These are phyloP conservation scores for Alternaria arborescens DNA, from an alignment of 2,329 filamentous ascomycete genomes.

Conservation along the genomic window DNA sequence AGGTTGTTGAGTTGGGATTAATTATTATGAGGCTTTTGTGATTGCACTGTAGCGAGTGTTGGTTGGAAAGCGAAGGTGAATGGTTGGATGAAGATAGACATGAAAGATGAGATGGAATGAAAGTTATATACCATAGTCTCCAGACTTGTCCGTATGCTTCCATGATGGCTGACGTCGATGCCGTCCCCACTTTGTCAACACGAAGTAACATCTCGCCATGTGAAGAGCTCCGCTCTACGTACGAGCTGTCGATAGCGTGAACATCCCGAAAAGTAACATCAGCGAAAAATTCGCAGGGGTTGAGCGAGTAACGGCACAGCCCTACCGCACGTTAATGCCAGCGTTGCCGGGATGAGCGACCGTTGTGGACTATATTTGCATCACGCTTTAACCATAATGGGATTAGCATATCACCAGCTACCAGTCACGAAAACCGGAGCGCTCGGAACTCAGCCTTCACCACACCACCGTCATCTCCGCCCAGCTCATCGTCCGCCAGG, in stretches of 20 bases:
- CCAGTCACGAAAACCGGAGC: conserved; percentile 3
- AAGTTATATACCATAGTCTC: conserved; percentile 39
- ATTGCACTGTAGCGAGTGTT: conserved; percentile 45
- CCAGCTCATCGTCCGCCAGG: conserved; percentile 11
- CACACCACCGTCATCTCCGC: conserved; percentile 22
- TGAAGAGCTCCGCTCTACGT: conserved; percentile 19
- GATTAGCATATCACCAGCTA: conserved; percentile 3
- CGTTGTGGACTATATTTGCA: conserved; percentile 23
- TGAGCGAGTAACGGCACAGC: conserved; percentile 25
- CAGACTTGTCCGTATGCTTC: conserved; percentile 30
- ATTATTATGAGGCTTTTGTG: conserved; percentile 34
- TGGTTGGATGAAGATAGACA: conserved; percentile 36
- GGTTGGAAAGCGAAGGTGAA: conserved; percentile 44
- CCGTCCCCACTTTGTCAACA: conserved; percentile 36
- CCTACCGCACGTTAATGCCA: conserved; percentile 25
- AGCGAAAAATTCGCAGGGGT: conserved; percentile 24
- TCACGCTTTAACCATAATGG: conserved; percentile 11
- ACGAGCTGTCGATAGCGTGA: conserved; percentile 45
- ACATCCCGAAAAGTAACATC: conserved; percentile 28
- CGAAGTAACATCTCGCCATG: conserved; percentile 39
- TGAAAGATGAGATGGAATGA: conserved; percentile 18
- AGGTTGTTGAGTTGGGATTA: conserved; percentile 29
- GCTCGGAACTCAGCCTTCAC: conserved; percentile 11
- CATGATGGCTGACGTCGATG: conserved; percentile 36
- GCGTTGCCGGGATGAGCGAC: conserved; percentile 24